Conservation (phyloP, 139 green algal species). For the Chlamydomonas schloesseri region DNA sequence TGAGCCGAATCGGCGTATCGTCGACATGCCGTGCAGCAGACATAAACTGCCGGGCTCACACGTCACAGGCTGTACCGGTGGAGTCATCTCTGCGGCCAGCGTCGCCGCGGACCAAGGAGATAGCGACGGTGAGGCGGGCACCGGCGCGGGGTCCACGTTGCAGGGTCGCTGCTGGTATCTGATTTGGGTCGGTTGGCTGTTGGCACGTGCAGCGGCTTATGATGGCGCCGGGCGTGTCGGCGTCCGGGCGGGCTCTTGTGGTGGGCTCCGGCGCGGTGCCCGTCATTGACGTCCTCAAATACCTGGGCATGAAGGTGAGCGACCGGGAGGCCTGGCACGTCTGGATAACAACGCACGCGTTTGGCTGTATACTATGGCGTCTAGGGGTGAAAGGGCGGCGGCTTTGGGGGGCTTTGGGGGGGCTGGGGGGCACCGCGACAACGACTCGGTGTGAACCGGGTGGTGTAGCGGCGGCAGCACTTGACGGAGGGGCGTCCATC, state of each 20-base stretch:
- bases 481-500: no score
- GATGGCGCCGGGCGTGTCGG: background rate
- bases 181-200: background rate
- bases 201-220: background rate
- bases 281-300: conserved; percentile 29
- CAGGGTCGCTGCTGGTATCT: background rate
- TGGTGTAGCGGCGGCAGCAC: no score
- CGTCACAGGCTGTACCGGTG: background rate
- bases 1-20: no score
- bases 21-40: no score
- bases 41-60: no score
- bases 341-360: no score
- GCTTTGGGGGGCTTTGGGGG: no score
- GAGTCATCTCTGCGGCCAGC: background rate
- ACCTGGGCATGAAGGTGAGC: conserved; percentile 19
- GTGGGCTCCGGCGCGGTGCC: conserved; percentile 18
- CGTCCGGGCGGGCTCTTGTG: background rate
- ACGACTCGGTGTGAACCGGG: no score
- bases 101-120: background rate
- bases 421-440: no score
- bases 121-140: background rate
- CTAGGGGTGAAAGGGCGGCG: no score
- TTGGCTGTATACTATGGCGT: no score
- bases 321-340: no score
- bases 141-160: background rate